Base-by-base conservation (phyloP, 2,329 filamentous ascomycete species). In the Chaetomiaceae sp. region DNA sequence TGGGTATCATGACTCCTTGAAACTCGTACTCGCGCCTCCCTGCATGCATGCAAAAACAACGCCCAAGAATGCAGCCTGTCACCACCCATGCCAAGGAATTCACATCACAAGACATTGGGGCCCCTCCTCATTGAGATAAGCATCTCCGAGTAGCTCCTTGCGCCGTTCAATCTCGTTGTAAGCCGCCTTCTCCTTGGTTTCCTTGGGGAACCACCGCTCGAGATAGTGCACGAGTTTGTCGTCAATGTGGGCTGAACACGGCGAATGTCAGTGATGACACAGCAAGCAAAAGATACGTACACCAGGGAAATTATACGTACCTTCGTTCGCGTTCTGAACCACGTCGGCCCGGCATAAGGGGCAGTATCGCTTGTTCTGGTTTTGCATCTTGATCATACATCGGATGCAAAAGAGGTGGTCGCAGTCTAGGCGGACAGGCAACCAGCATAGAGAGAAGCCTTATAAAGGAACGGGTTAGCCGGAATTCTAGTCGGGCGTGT, bases 331-430 rank as follows among this genome's bases (percentile, higher is more conserved):
- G 48, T 75, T 68, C 68, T 87, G 74, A 10, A 94, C 78, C 0
- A 83, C 84, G 48, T 83, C 75, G 15, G 79, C 75, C 48, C 89
- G 75, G 62, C 88, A 95, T 44, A 93, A 70, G 0, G 88, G 88
- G 60, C 88, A 95, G 42, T 78, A 71, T 30, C 75, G 74, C 60
- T 85, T 81, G 49, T 75, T 73, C 32, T 79, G 77, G 37, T 81
- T 79, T 62, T 93, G 88, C 68, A 95, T 79, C 56, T 86, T 81
- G 52, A 94, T 81, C 39, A 91, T 74, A 61, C 88, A 95, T 3
- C 86, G 75, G 47, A 93, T 91, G 67, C 88, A 95, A 60, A 91
- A 90, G 12, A 90, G 69, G 55, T 93, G 87, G 22, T 75, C 69
- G 63, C 88, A 95, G 12, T 76, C 74, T 27, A 94, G 71, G 19